phyloP scores from a whole-genome alignment of 2,329 filamentous ascomycete species.

The Diaporthe caulivora region DNA sequence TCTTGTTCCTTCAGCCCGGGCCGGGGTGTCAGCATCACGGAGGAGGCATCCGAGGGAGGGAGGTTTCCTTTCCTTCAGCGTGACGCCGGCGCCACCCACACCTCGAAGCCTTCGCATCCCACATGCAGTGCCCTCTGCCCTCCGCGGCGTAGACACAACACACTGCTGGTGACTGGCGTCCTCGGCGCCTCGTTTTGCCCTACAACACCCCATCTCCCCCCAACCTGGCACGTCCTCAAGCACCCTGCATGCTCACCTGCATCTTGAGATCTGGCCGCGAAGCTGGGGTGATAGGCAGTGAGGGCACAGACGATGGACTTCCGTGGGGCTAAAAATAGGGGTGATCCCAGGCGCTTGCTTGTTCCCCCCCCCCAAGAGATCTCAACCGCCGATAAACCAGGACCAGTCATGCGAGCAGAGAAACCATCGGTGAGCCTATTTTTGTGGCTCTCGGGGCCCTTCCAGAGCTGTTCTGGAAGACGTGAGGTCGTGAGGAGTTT shows the following conservation, averaged over 20 bases:
- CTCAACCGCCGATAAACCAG: neutral
- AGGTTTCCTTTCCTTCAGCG: conserved; percentile 16
- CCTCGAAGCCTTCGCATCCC: conserved; percentile 11
- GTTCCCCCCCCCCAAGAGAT: neutral
- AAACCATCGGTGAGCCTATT: neutral
- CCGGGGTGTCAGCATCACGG: neutral
- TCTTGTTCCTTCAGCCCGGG: neutral
- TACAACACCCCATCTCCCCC: neutral
- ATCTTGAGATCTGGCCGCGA: conserved; percentile 31
- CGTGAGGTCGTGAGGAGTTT: conserved; percentile 21
- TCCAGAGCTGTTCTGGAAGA: conserved; percentile 19
- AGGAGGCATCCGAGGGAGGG: neutral
- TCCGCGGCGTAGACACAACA: conserved; percentile 8
- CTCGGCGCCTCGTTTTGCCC: conserved; percentile 13
- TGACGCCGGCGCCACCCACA: conserved; percentile 20
- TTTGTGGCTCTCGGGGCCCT: neutral
- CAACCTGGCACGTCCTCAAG: neutral
- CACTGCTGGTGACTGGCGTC: neutral
- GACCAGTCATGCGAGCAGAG: neutral
- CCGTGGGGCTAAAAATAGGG: neutral
- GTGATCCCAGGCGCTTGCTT: conserved; percentile 2
- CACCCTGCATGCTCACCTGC: conserved; percentile 27
- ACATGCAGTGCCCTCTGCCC: conserved; percentile 7
- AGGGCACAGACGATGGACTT: conserved; percentile 14
- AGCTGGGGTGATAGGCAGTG: conserved; percentile 3